phyloP scores from a whole-genome alignment of 164 flowering plant genomes.

The Berberis vulgaris region DNA sequence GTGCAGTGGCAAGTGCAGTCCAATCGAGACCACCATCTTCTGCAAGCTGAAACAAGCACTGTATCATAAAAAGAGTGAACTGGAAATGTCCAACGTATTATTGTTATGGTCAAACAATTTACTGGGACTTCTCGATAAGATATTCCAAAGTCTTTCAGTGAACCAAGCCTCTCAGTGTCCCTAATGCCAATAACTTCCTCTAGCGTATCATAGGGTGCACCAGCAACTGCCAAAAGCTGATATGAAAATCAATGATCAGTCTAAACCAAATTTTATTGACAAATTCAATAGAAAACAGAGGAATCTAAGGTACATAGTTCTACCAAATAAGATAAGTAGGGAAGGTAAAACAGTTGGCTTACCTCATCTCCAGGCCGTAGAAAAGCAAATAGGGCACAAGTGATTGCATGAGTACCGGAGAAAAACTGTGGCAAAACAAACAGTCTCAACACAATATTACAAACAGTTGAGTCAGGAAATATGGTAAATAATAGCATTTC shows the following conservation, averaged over 20 bases:
- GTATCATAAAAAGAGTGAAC: constrained; percentile 4
- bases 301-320: background rate
- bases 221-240: constrained; percentile 94
- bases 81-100: background rate
- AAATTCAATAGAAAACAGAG: constrained; percentile 2
- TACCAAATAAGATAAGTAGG: background rate
- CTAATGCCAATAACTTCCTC: constrained; percentile 91
- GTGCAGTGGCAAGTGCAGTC: constrained; percentile 42
- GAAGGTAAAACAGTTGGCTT: constrained; percentile 7
- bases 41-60: constrained; percentile 44
- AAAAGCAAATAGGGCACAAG: constrained; percentile 85
- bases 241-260: constrained; percentile 26
- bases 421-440: constrained; percentile 45
- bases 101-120: constrained; percentile 10
- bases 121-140: constrained; percentile 76
- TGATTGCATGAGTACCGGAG: constrained; percentile 94
- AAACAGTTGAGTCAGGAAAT: background rate
- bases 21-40: constrained; percentile 80
- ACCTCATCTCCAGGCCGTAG: constrained; percentile 94
- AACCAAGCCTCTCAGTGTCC: constrained; percentile 58
- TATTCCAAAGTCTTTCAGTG: constrained; percentile 72
- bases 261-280: constrained; percentile 9
- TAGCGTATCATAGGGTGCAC: constrained; percentile 86
- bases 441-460: constrained; percentile 1
- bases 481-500: background rate